Percentiles rank a stretch among this genome's conserved stretches.
These are phyloP conservation scores for Wallacemonas sp. DNA, from an alignment of 208 protist genomes.

Conservation along the genomic window DNA sequence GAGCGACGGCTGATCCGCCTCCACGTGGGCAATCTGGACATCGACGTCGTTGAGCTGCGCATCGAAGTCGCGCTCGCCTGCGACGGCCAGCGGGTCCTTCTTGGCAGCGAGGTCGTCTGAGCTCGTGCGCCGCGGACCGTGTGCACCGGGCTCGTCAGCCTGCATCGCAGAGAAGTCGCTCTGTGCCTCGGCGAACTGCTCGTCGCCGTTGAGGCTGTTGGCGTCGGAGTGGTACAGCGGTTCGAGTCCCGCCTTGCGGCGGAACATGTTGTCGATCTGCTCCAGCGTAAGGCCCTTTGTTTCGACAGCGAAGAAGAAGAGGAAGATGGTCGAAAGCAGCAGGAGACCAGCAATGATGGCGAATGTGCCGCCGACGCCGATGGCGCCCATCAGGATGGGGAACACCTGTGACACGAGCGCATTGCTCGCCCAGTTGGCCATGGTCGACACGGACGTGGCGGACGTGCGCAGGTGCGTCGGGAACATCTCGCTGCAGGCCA, in stretches of 20 bases:
- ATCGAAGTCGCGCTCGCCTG: slow-evolving; percentile 8
- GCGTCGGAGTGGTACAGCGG: slow-evolving; percentile 21
- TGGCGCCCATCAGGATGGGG: slow-evolving; percentile 79
- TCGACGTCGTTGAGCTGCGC: slow-evolving; percentile 7
- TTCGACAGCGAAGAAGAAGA: slow-evolving; percentile 88
- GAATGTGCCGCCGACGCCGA: slow-evolving; percentile 84
- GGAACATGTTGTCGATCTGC: slow-evolving; percentile 85
- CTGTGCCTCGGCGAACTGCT: slow-evolving; percentile 12
- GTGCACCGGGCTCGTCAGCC: background rate
- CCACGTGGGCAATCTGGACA: background rate
- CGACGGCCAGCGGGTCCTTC: background rate
- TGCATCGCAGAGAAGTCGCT: slow-evolving; percentile 10
- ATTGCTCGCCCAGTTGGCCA: slow-evolving; percentile 92
- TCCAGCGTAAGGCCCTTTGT: slow-evolving; percentile 88
- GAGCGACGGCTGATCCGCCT: background rate
- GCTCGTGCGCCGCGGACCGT: too few species aligned
- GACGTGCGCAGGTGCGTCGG: slow-evolving; percentile 79
- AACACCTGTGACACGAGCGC: slow-evolving; percentile 88
- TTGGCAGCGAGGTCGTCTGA: background rate
- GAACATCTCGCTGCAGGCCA: slow-evolving; percentile 91
- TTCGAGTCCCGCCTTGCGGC: slow-evolving; percentile 48
- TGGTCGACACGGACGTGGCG: slow-evolving; percentile 84
- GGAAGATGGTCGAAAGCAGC: slow-evolving; percentile 51
- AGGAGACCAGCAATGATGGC: slow-evolving; percentile 71
- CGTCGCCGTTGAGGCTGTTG: slow-evolving; percentile 18